Conservation (phyloP, 2,329 filamentous ascomycete species). For the Penicillium oxalicum region DNA sequence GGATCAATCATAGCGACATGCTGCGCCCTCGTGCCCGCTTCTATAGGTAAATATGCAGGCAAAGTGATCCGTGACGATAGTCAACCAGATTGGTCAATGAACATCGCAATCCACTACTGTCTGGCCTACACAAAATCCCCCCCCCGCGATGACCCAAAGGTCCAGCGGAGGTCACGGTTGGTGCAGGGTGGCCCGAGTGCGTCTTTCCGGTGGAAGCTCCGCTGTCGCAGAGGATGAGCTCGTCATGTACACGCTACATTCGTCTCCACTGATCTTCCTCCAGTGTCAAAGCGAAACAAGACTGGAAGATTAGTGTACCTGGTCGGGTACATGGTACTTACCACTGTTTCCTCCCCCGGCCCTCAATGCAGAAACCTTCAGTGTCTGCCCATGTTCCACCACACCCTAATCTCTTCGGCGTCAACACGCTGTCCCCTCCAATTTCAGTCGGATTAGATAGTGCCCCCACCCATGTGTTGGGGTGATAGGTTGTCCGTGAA, state of each 20-base stretch:
- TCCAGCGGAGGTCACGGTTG: too few species aligned
- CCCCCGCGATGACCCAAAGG: too few species aligned
- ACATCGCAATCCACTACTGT: too few species aligned
- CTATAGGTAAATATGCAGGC: too few species aligned
- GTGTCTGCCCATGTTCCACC: slow-evolving; percentile 5
- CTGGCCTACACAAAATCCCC: too few species aligned
- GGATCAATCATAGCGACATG: too few species aligned
- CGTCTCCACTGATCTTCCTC: not conserved
- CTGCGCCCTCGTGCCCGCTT: too few species aligned
- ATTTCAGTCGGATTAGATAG: slow-evolving; percentile 6
- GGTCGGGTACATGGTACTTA: not conserved
- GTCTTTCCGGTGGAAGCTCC: not conserved
- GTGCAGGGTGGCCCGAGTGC: not conserved
- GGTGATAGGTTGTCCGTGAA: slow-evolving; percentile 27
- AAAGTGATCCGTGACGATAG: too few species aligned
- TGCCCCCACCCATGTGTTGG: slow-evolving; percentile 28
- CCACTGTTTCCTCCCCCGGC: not conserved
- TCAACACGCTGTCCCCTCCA: not conserved
- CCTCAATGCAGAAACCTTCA: not conserved
- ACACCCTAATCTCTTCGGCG: not conserved
- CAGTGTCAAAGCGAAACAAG: not conserved
- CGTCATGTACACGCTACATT: not conserved
- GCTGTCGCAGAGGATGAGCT: not conserved
- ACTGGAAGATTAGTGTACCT: too few species aligned
- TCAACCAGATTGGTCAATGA: too few species aligned